phyloP scores from a whole-genome alignment of 441 rosid genomes.

The Populus hybrid region DNA sequence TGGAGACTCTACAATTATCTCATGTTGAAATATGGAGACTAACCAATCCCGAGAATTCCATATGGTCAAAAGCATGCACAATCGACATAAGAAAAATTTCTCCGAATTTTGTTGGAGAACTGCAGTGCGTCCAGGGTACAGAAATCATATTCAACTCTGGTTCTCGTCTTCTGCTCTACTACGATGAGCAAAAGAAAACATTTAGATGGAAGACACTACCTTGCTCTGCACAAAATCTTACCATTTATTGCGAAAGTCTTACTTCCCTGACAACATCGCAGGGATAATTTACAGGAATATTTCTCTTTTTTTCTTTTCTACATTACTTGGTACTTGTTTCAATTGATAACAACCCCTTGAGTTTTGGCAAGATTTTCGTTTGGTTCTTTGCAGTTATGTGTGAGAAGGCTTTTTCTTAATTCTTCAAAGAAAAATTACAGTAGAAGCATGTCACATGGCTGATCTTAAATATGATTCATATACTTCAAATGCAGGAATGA shows the following conservation, averaged over 20 bases:
- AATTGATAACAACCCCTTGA: neutral
- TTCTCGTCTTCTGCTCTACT: neutral
- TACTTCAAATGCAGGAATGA: neutral
- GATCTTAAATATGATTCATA: neutral
- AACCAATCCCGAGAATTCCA: neutral
- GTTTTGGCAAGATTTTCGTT: neutral
- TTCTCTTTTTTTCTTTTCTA: neutral
- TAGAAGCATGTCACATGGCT: neutral
- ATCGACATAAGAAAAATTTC: neutral
- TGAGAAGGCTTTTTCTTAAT: neutral
- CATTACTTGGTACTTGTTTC: neutral
- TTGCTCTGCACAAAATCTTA: neutral
- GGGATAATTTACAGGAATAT: neutral
- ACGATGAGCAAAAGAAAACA: neutral
- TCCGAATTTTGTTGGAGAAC: conserved; percentile 1
- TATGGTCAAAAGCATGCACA: neutral
- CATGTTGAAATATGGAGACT: neutral
- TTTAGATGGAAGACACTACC: neutral
- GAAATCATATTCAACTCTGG: conserved; percentile 11
- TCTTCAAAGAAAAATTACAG: neutral
- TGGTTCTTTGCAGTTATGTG: neutral
- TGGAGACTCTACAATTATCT: neutral
- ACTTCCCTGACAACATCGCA: neutral
- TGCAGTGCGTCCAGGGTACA: neutral
- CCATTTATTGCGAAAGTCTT: conserved; percentile 10